Base-by-base conservation (phyloP, 2,329 filamentous ascomycete species). In the Cordyceps pruinosa region DNA sequence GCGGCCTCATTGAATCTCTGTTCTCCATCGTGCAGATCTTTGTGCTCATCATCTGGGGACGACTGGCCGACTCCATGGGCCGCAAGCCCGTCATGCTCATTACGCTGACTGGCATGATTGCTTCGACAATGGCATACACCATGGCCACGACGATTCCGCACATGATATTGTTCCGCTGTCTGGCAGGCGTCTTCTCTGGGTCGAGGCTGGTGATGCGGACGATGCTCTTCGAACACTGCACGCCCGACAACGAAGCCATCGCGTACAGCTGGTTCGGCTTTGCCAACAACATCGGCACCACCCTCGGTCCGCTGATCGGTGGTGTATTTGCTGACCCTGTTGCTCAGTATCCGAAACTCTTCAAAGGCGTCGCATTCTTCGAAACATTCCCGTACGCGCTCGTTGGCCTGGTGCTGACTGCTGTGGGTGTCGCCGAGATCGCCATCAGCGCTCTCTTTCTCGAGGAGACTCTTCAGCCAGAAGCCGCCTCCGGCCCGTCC, bases 221-320 rank as follows among this genome's bases (percentile, higher is more conserved):
- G 5, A 91, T 93, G 86, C 77, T 93, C 25, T 81, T 82, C 21
- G 89, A 94, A 70, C 83, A 85, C 62, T 87, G 83, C 68, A 89
- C 85, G 0, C 72, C 80, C 7, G 78, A 81, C 60, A 91, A 85
- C 0, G 88, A 92, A 69, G 88, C 89, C 0, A 74, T 79, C 30
- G 84, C 86, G 0, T 94, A 92, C 65, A 85, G 85, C 65, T 88
- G 84, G 75, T 91, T 92, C 66, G 86, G 87, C 13, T 89, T 93
- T 66, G 77, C 81, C 0, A 83, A 83, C 4, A 92, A 93, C 61
- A 26, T 92, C 9, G 89, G 89, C 4, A 84, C 92, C 44, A 84
- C 90, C 58, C 35, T 90, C 2, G 89, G 89, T 0, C 87, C 88
- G 3, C 65, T 89, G 9, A 66, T 90, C n/a, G 88, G 88, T 35